Percentiles rank a stretch among this genome's conserved stretches.
These are phyloP conservation scores for Mortierella sp. DNA, from an alignment of 371 early-diverging fungal genomes.

Conservation along the genomic window DNA sequence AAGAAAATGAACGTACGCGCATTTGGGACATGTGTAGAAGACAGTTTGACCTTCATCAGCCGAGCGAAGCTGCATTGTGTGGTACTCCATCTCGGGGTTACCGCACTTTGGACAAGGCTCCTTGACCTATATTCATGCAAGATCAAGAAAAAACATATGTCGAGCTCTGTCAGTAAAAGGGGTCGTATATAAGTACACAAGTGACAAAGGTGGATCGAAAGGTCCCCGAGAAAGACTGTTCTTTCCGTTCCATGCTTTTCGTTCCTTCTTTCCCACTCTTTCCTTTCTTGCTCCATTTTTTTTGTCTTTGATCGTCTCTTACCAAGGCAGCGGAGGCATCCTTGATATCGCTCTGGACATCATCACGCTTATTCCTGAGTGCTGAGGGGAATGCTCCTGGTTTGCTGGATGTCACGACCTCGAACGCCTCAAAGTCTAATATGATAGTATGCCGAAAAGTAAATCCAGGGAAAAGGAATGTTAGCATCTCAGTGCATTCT, in stretches of 20 bases:
- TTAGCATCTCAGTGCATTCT: neutral
- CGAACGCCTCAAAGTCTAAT: constrained; percentile 81
- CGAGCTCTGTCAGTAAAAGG: neutral
- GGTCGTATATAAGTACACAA: neutral
- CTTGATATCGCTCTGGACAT: constrained; percentile 73
- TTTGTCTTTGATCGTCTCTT: constrained; percentile 16
- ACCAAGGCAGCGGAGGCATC: constrained; percentile 82
- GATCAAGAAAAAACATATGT: constrained; percentile 6
- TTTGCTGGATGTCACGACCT: constrained; percentile 82
- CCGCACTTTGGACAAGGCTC: constrained; percentile 98
- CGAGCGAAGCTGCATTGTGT: constrained; percentile 98
- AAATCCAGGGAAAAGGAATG: neutral
- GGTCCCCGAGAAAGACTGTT: neutral
- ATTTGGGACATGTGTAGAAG: constrained; percentile 98
- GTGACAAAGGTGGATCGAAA: neutral
- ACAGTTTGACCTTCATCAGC: constrained; percentile 99
- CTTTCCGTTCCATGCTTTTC: too few species aligned
- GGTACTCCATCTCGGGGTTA: constrained; percentile 96
- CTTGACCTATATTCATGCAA: constrained; percentile 76
- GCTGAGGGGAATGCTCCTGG: constrained; percentile 87
- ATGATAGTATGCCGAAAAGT: neutral
- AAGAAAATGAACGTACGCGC: constrained; percentile 78
- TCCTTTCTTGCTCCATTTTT: neutral
- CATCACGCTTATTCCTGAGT: constrained; percentile 77
- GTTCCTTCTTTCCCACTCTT: too few species aligned